Base-by-base conservation (phyloP, 2,329 filamentous ascomycete genomes). In the Myriosclerotinia scirpicola region DNA sequence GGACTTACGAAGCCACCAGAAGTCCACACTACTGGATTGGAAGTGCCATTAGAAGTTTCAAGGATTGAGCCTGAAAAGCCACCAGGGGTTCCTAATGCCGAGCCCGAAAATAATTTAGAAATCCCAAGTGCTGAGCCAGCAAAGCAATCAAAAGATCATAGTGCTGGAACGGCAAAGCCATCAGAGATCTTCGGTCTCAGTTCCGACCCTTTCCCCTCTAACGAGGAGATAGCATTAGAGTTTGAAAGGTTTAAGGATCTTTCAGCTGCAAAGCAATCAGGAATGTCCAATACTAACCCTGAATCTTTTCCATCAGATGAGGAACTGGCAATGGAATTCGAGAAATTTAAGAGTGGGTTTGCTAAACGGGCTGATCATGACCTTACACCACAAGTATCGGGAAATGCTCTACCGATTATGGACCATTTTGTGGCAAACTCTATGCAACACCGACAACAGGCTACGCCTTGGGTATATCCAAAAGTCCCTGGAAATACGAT, bases 331-430 rank as follows among this genome's bases (percentile, higher is more conserved):
- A 14, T 50, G 44, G 44, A 61, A n/a, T 61, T 61, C 12, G 34
- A 61, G n/a, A 61, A 52, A 26, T 61, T 61, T 14, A 61, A 52
- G 15, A 22, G 7, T 61, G 44, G 34, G 1, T 61, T 61, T 50
- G n/a, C n/a, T 38, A 44, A 12, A 22, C 44, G 22, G 20, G 20
- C 20, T 40, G 8, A 12, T 55, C 53, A 40, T 20, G n/a, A 15
- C 14, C 6, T 40, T n/a, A 15, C 34, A 55, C n/a, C 53, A 22
- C 34, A 55, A 55, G 11, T 12, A 38, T 15, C 7, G 6, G 36
- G 34, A 6, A 9, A 9, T 15, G 7, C 34, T 22, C 38, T 20
- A 55, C 22, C 34, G 20, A 40, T 11, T 40, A 38, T 40, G 1
- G 34, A 55, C 8, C 53, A 20, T 40, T 40, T 55, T 15, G 53